Evolutionary conservation across 2,329 filamentous ascomycete genomes (phyloP).

Genomic region (Ophiostoma montium): DNA sequence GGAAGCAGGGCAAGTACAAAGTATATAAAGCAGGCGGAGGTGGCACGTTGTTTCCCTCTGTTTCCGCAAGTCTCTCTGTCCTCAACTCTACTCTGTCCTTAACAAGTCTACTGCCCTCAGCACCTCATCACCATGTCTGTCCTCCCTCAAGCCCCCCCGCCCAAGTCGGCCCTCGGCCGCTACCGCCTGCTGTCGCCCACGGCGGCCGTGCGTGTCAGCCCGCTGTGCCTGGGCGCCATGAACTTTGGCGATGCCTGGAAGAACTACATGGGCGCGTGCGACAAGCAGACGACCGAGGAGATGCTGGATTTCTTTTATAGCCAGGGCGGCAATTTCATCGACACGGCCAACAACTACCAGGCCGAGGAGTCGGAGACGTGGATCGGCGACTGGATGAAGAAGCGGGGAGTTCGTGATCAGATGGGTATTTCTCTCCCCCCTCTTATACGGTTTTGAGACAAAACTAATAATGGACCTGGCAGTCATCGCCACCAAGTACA

Average conservation of each 20-base stretch:
- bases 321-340: constrained; percentile 56
- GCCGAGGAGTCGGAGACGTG: constrained; percentile 44
- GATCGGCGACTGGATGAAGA: constrained; percentile 59
- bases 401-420: constrained; percentile 48
- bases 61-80: no score
- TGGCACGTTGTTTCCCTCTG: no score
- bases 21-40: no score
- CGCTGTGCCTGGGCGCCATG: constrained; percentile 51
- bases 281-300: constrained; percentile 44
- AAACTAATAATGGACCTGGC: no score
- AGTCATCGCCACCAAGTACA: constrained; percentile 57
- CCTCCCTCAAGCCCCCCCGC: constrained; percentile 28
- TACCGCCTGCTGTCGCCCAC: constrained; percentile 53
- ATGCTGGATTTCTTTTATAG: constrained; percentile 54
- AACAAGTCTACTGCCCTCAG: no score
- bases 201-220: constrained; percentile 52
- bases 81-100: no score
- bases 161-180: constrained; percentile 46
- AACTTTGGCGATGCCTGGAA: constrained; percentile 47
- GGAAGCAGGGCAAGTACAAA: no score
- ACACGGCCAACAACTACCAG: constrained; percentile 58
- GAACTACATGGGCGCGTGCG: constrained; percentile 47
- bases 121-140: constrained; percentile 1
- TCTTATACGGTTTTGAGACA: no score
- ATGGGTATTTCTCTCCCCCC: constrained; percentile 22